Evolutionary conservation across 2,329 filamentous ascomycete genomes (phyloP).

Genomic region (Helicocarpus griseus): DNA sequence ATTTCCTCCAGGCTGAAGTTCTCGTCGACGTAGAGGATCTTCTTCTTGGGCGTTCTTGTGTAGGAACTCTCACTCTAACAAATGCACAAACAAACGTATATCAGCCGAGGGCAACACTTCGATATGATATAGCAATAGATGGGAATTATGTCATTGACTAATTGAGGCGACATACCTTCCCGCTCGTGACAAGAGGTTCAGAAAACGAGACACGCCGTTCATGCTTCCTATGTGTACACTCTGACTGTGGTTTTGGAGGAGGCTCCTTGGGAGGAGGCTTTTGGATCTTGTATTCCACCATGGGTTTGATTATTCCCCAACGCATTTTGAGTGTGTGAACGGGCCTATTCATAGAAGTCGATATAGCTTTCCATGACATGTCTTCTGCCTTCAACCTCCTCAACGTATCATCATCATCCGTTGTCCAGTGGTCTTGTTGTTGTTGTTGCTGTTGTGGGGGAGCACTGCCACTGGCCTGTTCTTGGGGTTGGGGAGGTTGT

Average conservation of each 20-base stretch:
- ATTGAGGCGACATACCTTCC: slow-evolving; percentile 1
- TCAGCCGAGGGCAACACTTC: too few relatives aligned
- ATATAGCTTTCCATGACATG: slow-evolving; percentile 17
- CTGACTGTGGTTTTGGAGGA: background rate
- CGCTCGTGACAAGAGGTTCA: slow-evolving; percentile 5
- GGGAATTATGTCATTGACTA: too few relatives aligned
- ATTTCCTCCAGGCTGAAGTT: slow-evolving; percentile 19
- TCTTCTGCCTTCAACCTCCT: slow-evolving; percentile 14
- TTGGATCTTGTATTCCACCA: background rate
- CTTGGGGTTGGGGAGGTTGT: background rate
- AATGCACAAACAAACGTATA: too few relatives aligned
- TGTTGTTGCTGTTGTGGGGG: background rate
- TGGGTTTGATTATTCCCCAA: slow-evolving; percentile 13
- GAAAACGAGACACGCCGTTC: slow-evolving; percentile 8
- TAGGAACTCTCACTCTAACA: too few relatives aligned
- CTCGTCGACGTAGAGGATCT: slow-evolving; percentile 19
- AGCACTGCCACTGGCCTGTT: background rate
- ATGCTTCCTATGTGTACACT: slow-evolving; percentile 2
- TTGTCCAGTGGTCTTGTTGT: too few relatives aligned
- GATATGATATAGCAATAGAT: too few relatives aligned
- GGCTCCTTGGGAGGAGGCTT: background rate
- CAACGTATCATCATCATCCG: slow-evolving; percentile 15
- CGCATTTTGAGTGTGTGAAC: slow-evolving; percentile 18
- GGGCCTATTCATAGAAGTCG: slow-evolving; percentile 16
- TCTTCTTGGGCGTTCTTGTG: background rate